Percentiles rank a stretch among this genome's conserved stretches.
phyloP scores from a whole-genome alignment of 139 green algal genomes.

The Closterium sp. region DNA sequence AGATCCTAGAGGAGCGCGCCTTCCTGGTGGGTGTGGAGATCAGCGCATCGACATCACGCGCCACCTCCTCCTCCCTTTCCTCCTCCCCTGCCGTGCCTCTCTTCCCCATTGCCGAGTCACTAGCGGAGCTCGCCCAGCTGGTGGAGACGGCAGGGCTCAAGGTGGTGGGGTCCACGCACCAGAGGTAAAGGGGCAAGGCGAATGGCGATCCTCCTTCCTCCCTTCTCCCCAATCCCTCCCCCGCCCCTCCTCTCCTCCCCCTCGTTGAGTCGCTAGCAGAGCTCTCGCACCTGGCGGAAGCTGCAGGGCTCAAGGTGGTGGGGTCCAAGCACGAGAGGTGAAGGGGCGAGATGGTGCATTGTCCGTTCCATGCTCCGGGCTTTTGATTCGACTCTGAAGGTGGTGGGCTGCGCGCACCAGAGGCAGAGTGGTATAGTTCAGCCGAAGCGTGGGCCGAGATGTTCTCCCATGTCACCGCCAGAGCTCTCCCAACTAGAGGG shows the following conservation, averaged over 20 bases:
- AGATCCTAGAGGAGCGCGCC: constrained; percentile 49
- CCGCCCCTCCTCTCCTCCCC: constrained; percentile 13
- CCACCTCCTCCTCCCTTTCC: background rate
- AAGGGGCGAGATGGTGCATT: background rate
- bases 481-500: no score
- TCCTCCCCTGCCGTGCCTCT: background rate
- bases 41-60: background rate
- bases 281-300: constrained; percentile 81
- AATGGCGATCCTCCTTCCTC: no score
- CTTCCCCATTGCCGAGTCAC: constrained; percentile 70
- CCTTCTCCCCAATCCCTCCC: no score
- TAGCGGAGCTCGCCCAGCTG: constrained; percentile 87
- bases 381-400: constrained; percentile 70
- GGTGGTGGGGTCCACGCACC: constrained; percentile 79
- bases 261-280: constrained; percentile 85
- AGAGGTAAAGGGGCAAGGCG: no score
- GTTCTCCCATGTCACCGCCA: no score
- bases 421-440: constrained; percentile 15
- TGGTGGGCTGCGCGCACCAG: constrained; percentile 80
- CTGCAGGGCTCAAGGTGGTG: constrained; percentile 82
- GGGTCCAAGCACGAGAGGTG: background rate
- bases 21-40: constrained; percentile 47
- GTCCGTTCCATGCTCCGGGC: background rate
- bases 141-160: constrained; percentile 84
- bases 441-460: no score